Conservation (phyloP, 2,329 filamentous ascomycete species). For the Aureobasidium sp. region DNA sequence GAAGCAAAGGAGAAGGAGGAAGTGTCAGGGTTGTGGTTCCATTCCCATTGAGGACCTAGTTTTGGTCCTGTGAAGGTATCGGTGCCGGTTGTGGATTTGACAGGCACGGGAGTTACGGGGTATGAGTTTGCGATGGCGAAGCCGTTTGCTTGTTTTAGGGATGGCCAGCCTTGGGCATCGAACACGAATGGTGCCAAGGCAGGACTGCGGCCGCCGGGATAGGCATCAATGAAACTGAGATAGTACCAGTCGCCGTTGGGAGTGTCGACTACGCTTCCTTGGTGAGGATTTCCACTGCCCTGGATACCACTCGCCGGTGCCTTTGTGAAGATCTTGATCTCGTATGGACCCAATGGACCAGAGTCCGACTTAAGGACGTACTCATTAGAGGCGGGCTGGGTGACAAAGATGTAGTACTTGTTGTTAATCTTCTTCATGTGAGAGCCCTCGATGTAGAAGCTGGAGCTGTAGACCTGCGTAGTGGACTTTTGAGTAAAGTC, state of each 20-base stretch:
- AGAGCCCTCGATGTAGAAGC: constrained; percentile 41
- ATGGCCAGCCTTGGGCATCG: constrained; percentile 47
- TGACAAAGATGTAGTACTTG: constrained; percentile 50
- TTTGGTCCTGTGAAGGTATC: constrained; percentile 41
- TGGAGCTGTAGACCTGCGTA: constrained; percentile 38
- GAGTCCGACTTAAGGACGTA: constrained; percentile 44
- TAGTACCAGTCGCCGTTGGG: constrained; percentile 52
- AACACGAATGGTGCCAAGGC: constrained; percentile 51
- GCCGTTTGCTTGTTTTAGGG: constrained; percentile 37
- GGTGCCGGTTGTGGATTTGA: constrained; percentile 32
- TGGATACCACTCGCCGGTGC: constrained; percentile 38
- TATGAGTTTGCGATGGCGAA: constrained; percentile 41
- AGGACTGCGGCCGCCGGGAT: constrained; percentile 51
- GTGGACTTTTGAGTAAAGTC: constrained; percentile 42
- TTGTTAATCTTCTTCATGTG: constrained; percentile 54
- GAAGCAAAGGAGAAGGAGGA: constrained; percentile 36
- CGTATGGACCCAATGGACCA: constrained; percentile 48
- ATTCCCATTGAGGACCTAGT: constrained; percentile 48
- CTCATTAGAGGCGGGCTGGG: constrained; percentile 40
- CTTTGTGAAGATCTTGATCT: constrained; percentile 38
- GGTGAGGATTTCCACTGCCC: constrained; percentile 35
- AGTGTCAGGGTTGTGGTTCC: constrained; percentile 56
- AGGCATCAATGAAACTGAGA: constrained; percentile 50
- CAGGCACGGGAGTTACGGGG: constrained; percentile 24
- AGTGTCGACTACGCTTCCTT: constrained; percentile 51